These are phyloP conservation scores for Raddia distichophylla DNA, from an alignment of 176 grass and related monocot species.

Conservation along the genomic window DNA sequence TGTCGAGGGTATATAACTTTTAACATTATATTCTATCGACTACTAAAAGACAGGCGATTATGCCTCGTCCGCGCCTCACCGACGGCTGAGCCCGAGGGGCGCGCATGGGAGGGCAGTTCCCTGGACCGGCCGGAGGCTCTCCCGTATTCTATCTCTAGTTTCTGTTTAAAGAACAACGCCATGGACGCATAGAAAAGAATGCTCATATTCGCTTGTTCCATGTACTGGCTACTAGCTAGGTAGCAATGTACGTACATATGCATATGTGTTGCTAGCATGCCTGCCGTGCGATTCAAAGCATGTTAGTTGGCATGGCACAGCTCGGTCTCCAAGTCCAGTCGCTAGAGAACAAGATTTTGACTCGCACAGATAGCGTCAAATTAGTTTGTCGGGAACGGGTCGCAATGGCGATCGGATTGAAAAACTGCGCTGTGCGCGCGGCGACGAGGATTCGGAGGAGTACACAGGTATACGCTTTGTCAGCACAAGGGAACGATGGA, in stretches of 20 bases:
- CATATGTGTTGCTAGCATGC: background rate
- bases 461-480: background rate
- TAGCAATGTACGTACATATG: background rate
- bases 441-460: background rate
- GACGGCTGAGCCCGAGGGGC: too few species aligned
- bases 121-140: too few species aligned
- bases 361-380: background rate
- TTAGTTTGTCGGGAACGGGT: background rate
- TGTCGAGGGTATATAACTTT: too few species aligned
- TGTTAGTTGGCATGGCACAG: constrained; percentile 12
- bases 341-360: constrained; percentile 21
- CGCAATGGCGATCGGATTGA: background rate
- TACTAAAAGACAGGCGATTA: too few species aligned
- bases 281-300: background rate
- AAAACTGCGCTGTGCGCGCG: background rate
- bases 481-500: constrained; percentile 2
- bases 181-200: background rate
- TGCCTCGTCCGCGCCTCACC: too few species aligned
- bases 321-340: background rate
- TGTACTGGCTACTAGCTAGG: background rate
- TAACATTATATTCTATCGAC: too few species aligned
- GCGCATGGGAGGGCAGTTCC: too few species aligned
- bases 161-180: too few species aligned
- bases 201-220: background rate
- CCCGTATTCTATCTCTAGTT: too few species aligned